Evolutionary conservation across 1,139 yeast species (phyloP).

Genomic region (Magnusiomyces fungicola): DNA sequence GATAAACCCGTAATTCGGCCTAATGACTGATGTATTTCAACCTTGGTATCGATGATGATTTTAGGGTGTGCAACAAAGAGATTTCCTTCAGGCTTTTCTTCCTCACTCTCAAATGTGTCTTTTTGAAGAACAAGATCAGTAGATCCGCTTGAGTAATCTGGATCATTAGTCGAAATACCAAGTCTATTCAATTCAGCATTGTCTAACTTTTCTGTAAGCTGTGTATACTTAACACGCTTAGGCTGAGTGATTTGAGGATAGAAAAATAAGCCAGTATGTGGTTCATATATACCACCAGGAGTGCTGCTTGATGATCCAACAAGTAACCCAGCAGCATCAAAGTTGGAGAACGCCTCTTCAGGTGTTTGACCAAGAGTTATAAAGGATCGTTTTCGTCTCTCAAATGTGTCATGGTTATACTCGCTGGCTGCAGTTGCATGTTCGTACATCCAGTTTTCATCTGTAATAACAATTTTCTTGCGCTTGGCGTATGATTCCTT

Average conservation of each 20-base stretch:
- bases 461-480: constrained; percentile 41
- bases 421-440: constrained; percentile 71
- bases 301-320: neutral
- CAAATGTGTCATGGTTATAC: constrained; percentile 55
- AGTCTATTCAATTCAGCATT: constrained; percentile 7
- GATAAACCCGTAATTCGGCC: constrained; percentile 54
- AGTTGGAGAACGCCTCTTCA: neutral
- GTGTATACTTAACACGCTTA: constrained; percentile 35
- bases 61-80: constrained; percentile 22
- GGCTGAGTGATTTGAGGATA: constrained; percentile 78
- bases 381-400: constrained; percentile 50
- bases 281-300: constrained; percentile 60
- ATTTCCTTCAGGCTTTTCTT: constrained; percentile 10
- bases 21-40: constrained; percentile 36
- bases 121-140: constrained; percentile 8
- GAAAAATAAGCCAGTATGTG: constrained; percentile 72
- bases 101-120: constrained; percentile 17
- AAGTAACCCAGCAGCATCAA: neutral
- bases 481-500: constrained; percentile 22
- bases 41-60: constrained; percentile 45
- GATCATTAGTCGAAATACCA: neutral
- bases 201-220: constrained; percentile 26
- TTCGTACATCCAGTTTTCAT: constrained; percentile 81
- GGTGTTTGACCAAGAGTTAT: constrained; percentile 19
- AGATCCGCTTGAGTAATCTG: neutral